These are phyloP conservation scores for Rhizopogon vulgaris DNA, from an alignment of 768 basidiomycete genomes.

Conservation along the genomic window DNA sequence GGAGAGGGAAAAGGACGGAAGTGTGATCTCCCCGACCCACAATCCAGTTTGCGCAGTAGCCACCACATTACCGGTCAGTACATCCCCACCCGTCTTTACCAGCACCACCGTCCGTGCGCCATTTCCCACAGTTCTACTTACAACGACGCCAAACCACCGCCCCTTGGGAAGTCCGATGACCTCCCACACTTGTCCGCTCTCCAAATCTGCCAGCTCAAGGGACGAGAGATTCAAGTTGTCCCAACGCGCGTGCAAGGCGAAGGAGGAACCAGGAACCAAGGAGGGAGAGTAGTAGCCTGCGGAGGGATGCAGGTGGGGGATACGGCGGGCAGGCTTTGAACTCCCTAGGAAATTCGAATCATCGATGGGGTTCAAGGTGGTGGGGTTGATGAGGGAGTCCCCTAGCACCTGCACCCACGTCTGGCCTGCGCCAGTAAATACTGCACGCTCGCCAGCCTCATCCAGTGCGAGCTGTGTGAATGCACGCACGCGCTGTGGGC, in stretches of 20 bases:
- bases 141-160: conserved; percentile 54
- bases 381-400: conserved; percentile 36
- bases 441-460: conserved; percentile 42
- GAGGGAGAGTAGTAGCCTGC: conserved; percentile 63
- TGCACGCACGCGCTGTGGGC: conserved; percentile 51
- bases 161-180: conserved; percentile 56
- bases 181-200: conserved; percentile 37
- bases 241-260: conserved; percentile 65
- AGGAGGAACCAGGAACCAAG: conserved; percentile 35
- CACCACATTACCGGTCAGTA: conserved; percentile 55
- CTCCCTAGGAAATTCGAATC: conserved; percentile 4
- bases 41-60: conserved; percentile 60
- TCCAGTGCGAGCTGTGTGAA: conserved; percentile 59
- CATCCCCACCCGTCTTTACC: conserved; percentile 54
- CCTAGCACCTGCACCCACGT: conserved; percentile 41
- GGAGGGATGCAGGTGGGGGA: conserved; percentile 42
- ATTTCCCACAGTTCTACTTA: conserved; percentile 41
- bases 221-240: conserved; percentile 56
- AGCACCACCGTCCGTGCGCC: conserved; percentile 49
- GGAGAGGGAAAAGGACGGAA: conserved; percentile 33
- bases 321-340: conserved; percentile 28
- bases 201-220: conserved; percentile 58
- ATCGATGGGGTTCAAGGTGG: neutral
- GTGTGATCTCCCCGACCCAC: conserved; percentile 54
- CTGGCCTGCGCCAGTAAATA: conserved; percentile 66